phyloP scores from a whole-genome alignment of 208 protist genomes.

The Cochliopodium minus region DNA sequence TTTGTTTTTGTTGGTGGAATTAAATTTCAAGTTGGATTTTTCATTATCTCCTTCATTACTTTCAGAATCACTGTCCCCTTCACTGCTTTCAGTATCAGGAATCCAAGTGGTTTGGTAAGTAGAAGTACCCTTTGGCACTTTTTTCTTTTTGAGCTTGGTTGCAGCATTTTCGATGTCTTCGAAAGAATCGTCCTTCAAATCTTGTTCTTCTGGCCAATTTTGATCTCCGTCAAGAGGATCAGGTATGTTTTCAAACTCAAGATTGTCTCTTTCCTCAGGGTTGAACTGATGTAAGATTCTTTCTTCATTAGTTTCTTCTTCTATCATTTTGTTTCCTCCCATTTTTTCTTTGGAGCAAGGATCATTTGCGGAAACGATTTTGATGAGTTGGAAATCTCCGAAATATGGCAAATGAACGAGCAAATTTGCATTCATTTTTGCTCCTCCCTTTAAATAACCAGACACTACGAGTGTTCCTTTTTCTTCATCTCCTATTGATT shows the following conservation, averaged over 20 bases:
- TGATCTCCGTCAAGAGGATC: constrained; percentile 33
- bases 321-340: neutral
- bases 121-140: constrained; percentile 26
- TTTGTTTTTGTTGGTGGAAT: constrained; percentile 12
- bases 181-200: constrained; percentile 14
- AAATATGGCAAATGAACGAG: constrained; percentile 20
- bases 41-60: constrained; percentile 14
- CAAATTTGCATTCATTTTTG: constrained; percentile 19
- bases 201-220: constrained; percentile 36
- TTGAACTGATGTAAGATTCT: neutral
- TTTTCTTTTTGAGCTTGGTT: constrained; percentile 16
- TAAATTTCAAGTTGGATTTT: neutral
- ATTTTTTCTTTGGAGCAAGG: neutral
- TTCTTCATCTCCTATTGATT: neutral
- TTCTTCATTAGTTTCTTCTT: neutral
- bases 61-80: constrained; percentile 2
- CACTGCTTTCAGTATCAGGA: constrained; percentile 18
- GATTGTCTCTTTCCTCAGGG: neutral
- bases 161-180: neutral
- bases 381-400: constrained; percentile 28
- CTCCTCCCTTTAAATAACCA: constrained; percentile 29
- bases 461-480: constrained; percentile 11
- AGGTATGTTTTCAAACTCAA: neutral
- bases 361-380: neutral
- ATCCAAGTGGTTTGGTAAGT: constrained; percentile 43